phyloP scores from a whole-genome alignment of 352 stramenopile species.

The Pythium rishiriense region DNA sequence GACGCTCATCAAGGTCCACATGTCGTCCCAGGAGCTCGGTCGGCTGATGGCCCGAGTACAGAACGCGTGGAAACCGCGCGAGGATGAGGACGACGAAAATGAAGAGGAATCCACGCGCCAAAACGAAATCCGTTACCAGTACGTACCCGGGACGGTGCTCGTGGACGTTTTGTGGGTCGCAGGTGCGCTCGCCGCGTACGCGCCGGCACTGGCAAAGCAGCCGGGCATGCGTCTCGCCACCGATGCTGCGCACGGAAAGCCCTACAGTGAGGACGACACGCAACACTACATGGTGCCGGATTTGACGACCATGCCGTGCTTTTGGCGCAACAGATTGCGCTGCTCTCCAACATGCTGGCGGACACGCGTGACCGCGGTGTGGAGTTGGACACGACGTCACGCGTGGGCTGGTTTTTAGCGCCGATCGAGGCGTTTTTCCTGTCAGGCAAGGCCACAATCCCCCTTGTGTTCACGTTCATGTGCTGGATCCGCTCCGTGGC shows the following conservation, averaged over 20 bases:
- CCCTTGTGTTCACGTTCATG: constrained; percentile 11
- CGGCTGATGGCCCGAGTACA: no score
- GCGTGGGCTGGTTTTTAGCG: neutral
- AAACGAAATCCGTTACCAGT: neutral
- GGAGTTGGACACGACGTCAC: neutral
- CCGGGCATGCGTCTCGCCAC: neutral
- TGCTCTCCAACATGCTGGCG: constrained; percentile 11
- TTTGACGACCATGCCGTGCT: neutral
- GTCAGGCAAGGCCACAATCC: neutral
- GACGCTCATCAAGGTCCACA: no score
- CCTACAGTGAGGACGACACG: neutral
- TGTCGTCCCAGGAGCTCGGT: no score
- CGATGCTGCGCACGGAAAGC: neutral
- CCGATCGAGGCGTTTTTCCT: neutral
- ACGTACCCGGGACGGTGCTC: neutral
- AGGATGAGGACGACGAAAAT: no score
- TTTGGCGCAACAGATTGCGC: constrained; percentile 12
- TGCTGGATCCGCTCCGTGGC: constrained; percentile 11
- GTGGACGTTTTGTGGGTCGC: neutral
- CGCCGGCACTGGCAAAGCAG: neutral
- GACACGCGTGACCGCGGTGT: no score
- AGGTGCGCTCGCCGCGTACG: neutral
- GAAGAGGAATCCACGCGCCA: no score
- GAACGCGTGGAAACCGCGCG: no score
- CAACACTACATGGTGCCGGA: neutral